A percentile compares a stretch with the other conserved stretches of the same genome.
These are phyloP conservation scores for Yamadazyma diddensiae DNA, from an alignment of 1,139 yeast genomes.

Conservation along the genomic window DNA sequence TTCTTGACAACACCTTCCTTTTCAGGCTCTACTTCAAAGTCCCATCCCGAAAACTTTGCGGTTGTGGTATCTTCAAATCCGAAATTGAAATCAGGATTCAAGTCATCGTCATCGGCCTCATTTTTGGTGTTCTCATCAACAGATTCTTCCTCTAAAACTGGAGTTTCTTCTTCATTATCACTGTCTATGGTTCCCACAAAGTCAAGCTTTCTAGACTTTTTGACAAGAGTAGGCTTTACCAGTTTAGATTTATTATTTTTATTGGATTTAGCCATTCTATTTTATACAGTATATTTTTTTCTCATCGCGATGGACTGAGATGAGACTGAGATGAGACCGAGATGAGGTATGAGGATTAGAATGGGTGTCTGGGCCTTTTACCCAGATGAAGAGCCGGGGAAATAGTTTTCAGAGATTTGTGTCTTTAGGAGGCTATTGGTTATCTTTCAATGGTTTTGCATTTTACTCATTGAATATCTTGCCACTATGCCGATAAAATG, in stretches of 20 bases:
- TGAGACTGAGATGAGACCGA: too few relatives aligned
- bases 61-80: conserved; percentile 52
- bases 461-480: too few relatives aligned
- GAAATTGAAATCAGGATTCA: conserved; percentile 72
- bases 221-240: conserved; percentile 1
- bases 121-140: conserved; percentile 21
- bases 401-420: too few relatives aligned
- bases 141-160: conserved; percentile 21
- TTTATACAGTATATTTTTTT: conserved; percentile 1
- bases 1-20: conserved; percentile 34
- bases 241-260: conserved; percentile 3
- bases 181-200: conserved; percentile 18
- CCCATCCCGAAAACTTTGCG: conserved; percentile 74
- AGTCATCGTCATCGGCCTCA: conserved; percentile 39
- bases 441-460: too few relatives aligned
- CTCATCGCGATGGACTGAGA: conserved; percentile 2
- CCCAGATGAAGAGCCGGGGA: too few relatives aligned
- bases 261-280: conserved; percentile 6
- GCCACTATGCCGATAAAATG: too few relatives aligned
- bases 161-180: conserved; percentile 21
- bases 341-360: too few relatives aligned
- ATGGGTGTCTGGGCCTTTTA: too few relatives aligned
- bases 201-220: conserved; percentile 6
- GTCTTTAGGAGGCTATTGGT: too few relatives aligned
- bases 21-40: conserved; percentile 50